phyloP scores from a whole-genome alignment of 768 basidiomycete species.

The Solioccasus polychromus region DNA sequence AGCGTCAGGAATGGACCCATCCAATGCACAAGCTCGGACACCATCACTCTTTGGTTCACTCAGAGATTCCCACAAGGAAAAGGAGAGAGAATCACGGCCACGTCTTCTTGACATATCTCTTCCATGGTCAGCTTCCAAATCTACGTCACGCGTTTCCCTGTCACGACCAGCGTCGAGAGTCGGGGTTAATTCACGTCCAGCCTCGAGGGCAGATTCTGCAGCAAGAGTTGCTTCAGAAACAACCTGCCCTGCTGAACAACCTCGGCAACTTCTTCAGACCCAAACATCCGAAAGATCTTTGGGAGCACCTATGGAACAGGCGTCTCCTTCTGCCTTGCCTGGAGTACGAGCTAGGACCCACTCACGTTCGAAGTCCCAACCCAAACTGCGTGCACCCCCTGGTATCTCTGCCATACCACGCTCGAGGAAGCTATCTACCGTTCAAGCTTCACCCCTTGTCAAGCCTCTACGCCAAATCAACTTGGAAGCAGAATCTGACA shows the following conservation, averaged over 20 bases:
- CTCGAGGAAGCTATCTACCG: conserved; percentile 28
- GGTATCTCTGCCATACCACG: conserved; percentile 3
- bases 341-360: conserved; percentile 10
- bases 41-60: conserved; percentile 22
- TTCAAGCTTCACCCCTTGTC: conserved; percentile 29
- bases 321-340: neutral
- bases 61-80: conserved; percentile 19
- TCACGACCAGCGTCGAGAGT: conserved; percentile 21
- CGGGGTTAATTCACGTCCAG: conserved; percentile 12
- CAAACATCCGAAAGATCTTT: conserved; percentile 1
- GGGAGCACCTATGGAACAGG: neutral
- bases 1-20: conserved; percentile 21
- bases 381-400: conserved; percentile 25
- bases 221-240: neutral
- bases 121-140: conserved; percentile 30
- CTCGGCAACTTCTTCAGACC: neutral
- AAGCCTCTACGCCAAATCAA: conserved; percentile 11
- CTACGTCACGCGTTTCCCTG: conserved; percentile 11
- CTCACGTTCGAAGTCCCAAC: conserved; percentile 35
- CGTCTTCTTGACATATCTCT: conserved; percentile 35
- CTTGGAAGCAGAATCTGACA: conserved; percentile 2
- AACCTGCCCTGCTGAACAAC: too few species aligned
- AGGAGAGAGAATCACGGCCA: conserved; percentile 27
- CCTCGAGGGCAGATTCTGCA: conserved; percentile 12
- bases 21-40: conserved; percentile 13